These are phyloP conservation scores for Leccinum pseudoinsigne DNA, from an alignment of 1,284 basidiomycete species.

Conservation along the genomic window DNA sequence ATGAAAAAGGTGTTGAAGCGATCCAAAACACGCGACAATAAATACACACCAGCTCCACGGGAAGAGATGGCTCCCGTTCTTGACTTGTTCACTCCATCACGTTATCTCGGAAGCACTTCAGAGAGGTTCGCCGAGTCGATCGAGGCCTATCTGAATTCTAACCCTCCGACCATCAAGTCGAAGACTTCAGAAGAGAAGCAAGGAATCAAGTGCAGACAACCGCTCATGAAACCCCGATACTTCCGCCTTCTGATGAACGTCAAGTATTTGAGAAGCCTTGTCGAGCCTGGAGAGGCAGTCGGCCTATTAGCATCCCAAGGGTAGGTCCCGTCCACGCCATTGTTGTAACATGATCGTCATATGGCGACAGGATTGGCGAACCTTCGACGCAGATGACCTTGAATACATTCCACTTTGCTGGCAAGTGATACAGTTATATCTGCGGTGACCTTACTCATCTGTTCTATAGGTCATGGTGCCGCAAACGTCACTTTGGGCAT, in stretches of 20 bases:
- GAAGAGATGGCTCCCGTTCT: constrained; percentile 73
- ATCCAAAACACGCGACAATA: constrained; percentile 48
- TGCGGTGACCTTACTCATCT: constrained; percentile 3
- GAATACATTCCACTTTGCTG: constrained; percentile 99
- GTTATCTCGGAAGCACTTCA: constrained; percentile 88
- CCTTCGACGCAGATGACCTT: constrained; percentile 98
- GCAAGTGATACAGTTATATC: constrained; percentile 40
- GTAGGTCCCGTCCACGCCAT: constrained; percentile 44
- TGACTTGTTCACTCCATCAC: constrained; percentile 77
- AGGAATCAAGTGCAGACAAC: constrained; percentile 45
- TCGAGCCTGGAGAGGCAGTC: constrained; percentile 98
- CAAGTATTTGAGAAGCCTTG: constrained; percentile 91
- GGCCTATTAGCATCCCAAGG: constrained; percentile 98
- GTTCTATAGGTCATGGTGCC: constrained; percentile 86
- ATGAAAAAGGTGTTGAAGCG: constrained; percentile 93
- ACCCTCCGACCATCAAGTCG: constrained; percentile 55
- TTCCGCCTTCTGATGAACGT: constrained; percentile 86
- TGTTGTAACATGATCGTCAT: background rate
- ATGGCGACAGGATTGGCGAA: constrained; percentile 80
- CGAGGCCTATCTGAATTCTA: constrained; percentile 78
- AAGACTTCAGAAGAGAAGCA: constrained; percentile 47
- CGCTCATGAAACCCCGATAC: constrained; percentile 53
- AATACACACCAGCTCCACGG: constrained; percentile 44
- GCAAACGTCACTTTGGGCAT: constrained; percentile 99
- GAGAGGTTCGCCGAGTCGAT: constrained; percentile 89